These are phyloP conservation scores for Jaapia argillacea DNA, from an alignment of 768 basidiomycete species.

Conservation along the genomic window DNA sequence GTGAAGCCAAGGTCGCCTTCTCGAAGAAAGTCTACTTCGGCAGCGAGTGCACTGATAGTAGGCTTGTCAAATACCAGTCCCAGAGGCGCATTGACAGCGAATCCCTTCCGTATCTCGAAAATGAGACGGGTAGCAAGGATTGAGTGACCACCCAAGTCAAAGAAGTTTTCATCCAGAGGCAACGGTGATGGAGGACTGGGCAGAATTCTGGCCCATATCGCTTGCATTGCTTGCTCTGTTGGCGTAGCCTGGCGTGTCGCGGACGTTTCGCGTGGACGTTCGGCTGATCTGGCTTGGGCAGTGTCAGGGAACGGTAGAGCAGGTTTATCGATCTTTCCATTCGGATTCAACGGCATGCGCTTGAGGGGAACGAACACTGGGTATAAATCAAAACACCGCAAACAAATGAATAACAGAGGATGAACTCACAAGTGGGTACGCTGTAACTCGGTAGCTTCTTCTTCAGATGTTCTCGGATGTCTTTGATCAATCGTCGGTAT, in stretches of 20 bases:
- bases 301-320: constrained; percentile 98
- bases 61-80: constrained; percentile 89
- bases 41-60: constrained; percentile 69
- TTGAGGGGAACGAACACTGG: constrained; percentile 93
- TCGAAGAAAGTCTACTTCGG: constrained; percentile 63
- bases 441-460: constrained; percentile 95
- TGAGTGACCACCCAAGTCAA: constrained; percentile 97
- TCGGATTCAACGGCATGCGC: constrained; percentile 97
- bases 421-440: constrained; percentile 71
- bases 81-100: constrained; percentile 84
- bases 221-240: constrained; percentile 72
- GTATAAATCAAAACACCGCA: constrained; percentile 3
- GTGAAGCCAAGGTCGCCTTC: constrained; percentile 75
- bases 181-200: constrained; percentile 71
- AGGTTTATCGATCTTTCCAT: constrained; percentile 98
- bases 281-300: constrained; percentile 44
- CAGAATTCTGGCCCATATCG: constrained; percentile 79
- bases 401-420: constrained; percentile 3
- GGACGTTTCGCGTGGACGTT: constrained; percentile 24
- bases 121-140: constrained; percentile 95
- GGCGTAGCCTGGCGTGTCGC: constrained; percentile 35
- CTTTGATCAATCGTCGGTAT: constrained; percentile 84
- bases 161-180: constrained; percentile 90
- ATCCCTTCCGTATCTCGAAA: constrained; percentile 90
- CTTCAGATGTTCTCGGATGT: constrained; percentile 91